A percentile compares a stretch with the other conserved stretches of the same genome.
phyloP scores from a whole-genome alignment of 805 yeast genomes.

The Tetrapisispora phaffii region DNA sequence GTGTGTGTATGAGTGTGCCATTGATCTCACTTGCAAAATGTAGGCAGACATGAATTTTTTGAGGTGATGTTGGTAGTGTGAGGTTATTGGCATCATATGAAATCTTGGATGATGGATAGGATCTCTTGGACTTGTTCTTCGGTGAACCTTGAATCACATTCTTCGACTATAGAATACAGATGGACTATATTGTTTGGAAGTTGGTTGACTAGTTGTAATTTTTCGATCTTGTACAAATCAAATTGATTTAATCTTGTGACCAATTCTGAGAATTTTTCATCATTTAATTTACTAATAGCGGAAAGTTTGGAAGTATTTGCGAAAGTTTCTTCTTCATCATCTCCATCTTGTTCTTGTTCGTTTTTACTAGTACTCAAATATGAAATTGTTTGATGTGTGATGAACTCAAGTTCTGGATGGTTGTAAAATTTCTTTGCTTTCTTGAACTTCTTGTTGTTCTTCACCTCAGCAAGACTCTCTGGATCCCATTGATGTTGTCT shows the following conservation, averaged over 20 bases:
- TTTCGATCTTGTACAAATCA: constrained; percentile 69
- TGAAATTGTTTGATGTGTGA: constrained; percentile 28
- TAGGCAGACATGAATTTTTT: not conserved
- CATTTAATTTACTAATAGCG: constrained; percentile 24
- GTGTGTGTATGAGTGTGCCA: not conserved
- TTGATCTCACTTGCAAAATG: not conserved
- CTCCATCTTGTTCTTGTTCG: constrained; percentile 12
- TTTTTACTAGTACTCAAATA: constrained; percentile 19
- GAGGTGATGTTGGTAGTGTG: not conserved
- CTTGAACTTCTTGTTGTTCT: constrained; percentile 16
- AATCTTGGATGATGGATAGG: constrained; percentile 42
- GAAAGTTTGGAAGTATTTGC: constrained; percentile 11
- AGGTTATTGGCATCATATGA: constrained; percentile 9
- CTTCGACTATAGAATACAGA: constrained; percentile 74
- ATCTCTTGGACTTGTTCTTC: constrained; percentile 56
- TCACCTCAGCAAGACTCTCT: constrained; percentile 3
- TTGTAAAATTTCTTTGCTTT: constrained; percentile 21
- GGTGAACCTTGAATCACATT: constrained; percentile 78
- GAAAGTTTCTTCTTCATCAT: constrained; percentile 11
- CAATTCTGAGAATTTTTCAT: constrained; percentile 23
- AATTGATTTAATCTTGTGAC: constrained; percentile 30
- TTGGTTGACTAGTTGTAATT: constrained; percentile 70
- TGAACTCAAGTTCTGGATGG: constrained; percentile 30
- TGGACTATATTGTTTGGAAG: constrained; percentile 75
- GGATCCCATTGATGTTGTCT: constrained; percentile 30